These are phyloP conservation scores for Flaveria trinervia DNA, from an alignment of 129 eudicot species.

Conservation along the genomic window DNA sequence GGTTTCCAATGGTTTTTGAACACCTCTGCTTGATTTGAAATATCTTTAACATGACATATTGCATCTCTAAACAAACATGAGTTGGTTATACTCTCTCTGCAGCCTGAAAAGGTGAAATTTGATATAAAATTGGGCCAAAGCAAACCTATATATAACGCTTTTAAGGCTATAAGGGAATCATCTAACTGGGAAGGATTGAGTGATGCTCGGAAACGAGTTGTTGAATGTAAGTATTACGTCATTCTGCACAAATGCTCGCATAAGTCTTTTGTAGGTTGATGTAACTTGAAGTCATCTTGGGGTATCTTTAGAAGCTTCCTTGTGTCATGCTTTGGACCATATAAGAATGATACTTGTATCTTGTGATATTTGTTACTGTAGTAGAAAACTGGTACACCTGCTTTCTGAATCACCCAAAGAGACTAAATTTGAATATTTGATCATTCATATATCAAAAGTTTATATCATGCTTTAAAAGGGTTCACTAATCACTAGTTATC, in stretches of 20 bases:
- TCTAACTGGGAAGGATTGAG: constrained; percentile 70
- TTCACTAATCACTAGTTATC: background rate
- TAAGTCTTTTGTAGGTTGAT: background rate
- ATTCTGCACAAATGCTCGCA: background rate
- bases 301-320: background rate
- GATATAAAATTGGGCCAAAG: constrained; percentile 88
- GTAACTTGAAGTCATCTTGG: constrained; percentile 9
- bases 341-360: background rate
- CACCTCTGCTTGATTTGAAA: background rate
- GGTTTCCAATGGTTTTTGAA: too few species aligned
- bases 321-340: background rate
- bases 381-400: background rate
- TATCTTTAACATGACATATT: background rate
- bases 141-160: constrained; percentile 89
- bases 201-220: constrained; percentile 91
- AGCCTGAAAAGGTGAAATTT: constrained; percentile 97
- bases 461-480: background rate
- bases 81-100: constrained; percentile 30
- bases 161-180: constrained; percentile 81
- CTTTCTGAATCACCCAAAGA: background rate
- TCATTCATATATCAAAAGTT: background rate
- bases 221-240: constrained; percentile 60
- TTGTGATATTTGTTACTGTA: background rate
- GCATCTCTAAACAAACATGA: background rate
- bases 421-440: background rate